These are phyloP conservation scores for Calonectria pauciramosa DNA, from an alignment of 2,329 filamentous ascomycete genomes.

Conservation along the genomic window DNA sequence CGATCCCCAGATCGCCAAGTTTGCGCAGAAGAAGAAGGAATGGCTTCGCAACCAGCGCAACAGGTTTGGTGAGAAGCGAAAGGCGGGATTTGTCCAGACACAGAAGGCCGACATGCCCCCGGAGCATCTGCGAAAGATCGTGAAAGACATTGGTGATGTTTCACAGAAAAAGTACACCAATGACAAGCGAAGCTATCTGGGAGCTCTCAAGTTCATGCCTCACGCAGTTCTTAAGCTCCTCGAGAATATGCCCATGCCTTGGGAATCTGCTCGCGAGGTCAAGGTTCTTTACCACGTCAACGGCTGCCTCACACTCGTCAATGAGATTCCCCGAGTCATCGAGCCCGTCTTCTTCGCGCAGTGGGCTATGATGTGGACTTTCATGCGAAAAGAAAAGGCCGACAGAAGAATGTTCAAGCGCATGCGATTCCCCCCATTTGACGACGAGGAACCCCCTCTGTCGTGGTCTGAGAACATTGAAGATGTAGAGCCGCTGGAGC, in stretches of 20 bases:
- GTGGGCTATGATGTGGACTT: conserved; percentile 99
- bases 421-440: conserved; percentile 98
- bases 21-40: conserved; percentile 98
- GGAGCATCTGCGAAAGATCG: conserved; percentile 97
- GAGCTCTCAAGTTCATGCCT: conserved; percentile 98
- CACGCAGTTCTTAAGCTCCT: conserved; percentile 96
- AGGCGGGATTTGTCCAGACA: conserved; percentile 95
- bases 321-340: conserved; percentile 96
- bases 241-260: conserved; percentile 99
- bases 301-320: conserved; percentile 95
- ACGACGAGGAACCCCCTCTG: conserved; percentile 96
- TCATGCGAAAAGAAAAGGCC: conserved; percentile 98
- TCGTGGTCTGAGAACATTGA: conserved; percentile 99
- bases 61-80: conserved; percentile 96
- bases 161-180: conserved; percentile 99
- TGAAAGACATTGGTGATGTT: conserved; percentile 98
- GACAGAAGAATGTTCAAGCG: conserved; percentile 96
- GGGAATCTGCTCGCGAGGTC: conserved; percentile 96
- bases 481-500: conserved; percentile 96
- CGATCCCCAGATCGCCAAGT: conserved; percentile 91
- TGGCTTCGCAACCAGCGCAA: conserved; percentile 94
- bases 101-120: conserved; percentile 99
- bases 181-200: conserved; percentile 97
- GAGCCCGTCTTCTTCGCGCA: conserved; percentile 98
- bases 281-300: conserved; percentile 99